Percentiles rank a stretch among this genome's conserved stretches.
These are phyloP conservation scores for Boletus pseudo-olivaceus DNA, from an alignment of 768 basidiomycete species.

Conservation along the genomic window DNA sequence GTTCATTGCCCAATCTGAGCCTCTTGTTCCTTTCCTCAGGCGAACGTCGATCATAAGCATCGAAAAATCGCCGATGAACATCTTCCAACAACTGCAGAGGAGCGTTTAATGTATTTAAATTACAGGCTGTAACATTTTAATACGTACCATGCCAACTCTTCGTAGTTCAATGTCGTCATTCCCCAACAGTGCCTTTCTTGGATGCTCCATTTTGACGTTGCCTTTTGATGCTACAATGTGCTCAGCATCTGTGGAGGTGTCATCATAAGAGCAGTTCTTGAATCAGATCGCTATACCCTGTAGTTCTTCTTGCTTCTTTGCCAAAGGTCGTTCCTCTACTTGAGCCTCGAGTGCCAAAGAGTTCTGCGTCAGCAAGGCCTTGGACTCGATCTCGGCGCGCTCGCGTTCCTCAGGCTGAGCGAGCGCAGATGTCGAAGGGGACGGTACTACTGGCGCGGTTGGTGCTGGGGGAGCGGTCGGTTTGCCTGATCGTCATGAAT, in stretches of 20 bases:
- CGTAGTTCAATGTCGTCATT: conserved; percentile 83
- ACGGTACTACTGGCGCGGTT: conserved; percentile 10
- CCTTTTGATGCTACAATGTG: conserved; percentile 17
- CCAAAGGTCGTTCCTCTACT: conserved; percentile 80
- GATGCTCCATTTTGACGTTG: conserved; percentile 40
- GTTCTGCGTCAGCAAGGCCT: conserved; percentile 64
- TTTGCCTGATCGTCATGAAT: conserved; percentile 22
- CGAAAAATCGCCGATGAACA: conserved; percentile 76
- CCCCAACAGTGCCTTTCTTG: conserved; percentile 75
- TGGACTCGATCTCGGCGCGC: conserved; percentile 42
- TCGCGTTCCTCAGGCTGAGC: conserved; percentile 40
- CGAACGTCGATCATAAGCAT: conserved; percentile 50
- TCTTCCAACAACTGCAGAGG: conserved; percentile 66
- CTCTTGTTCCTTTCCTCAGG: conserved; percentile 28
- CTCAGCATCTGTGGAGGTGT: conserved; percentile 10
- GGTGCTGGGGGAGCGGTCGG: conserved; percentile 12
- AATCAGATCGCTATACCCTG: conserved; percentile 41
- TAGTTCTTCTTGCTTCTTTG: conserved; percentile 81
- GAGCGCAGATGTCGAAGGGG: conserved; percentile 12
- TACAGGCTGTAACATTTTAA: background rate
- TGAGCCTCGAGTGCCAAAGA: conserved; percentile 78
- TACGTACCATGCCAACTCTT: conserved; percentile 67
- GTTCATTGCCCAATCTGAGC: conserved; percentile 24
- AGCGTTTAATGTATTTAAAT: background rate
- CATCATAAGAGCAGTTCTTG: background rate